Percentiles rank a stretch among this genome's conserved stretches.
These are phyloP conservation scores for Penstemon barbatus DNA, from an alignment of 257 asterid genomes.

Conservation along the genomic window DNA sequence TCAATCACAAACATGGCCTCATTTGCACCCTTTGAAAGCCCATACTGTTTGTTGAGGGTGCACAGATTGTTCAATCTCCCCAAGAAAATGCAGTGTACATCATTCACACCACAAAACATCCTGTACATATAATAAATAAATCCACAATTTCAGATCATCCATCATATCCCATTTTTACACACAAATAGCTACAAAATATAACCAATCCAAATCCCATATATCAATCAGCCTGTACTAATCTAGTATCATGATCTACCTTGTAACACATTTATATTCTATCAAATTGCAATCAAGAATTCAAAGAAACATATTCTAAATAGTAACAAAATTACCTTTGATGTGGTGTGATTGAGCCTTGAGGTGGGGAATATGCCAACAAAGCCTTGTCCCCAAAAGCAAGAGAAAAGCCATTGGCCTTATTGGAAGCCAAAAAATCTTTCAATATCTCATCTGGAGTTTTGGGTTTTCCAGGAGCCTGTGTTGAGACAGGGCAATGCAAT, in stretches of 20 bases:
- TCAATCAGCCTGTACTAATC: too few species aligned
- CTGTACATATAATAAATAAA: conserved; percentile 31
- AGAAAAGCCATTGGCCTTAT: conserved; percentile 51
- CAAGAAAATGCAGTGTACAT: conserved; percentile 74
- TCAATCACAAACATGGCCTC: conserved; percentile 80
- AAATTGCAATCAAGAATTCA: neutral
- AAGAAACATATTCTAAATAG: neutral
- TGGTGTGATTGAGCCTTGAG: conserved; percentile 23
- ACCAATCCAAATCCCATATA: too few species aligned
- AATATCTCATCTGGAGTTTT: conserved; percentile 48
- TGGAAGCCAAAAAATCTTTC: conserved; percentile 55
- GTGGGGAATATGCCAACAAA: conserved; percentile 47
- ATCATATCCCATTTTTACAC: neutral
- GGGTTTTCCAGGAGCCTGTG: conserved; percentile 24
- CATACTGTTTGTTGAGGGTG: conserved; percentile 79
- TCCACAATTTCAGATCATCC: conserved; percentile 7
- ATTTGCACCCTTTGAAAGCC: conserved; percentile 66
- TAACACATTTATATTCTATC: neutral
- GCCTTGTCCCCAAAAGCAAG: conserved; percentile 60
- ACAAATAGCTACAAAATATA: too few species aligned
- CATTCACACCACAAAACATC: conserved; percentile 76
- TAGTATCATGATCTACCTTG: neutral
- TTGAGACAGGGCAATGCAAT: conserved; percentile 59
- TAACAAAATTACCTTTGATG: conserved; percentile 38
- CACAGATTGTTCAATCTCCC: conserved; percentile 71